Evolutionary conservation across 768 basidiomycete species (phyloP), one percentile per base, ranked within the genome.

Genomic region (Mrakia blollopis): DNA sequence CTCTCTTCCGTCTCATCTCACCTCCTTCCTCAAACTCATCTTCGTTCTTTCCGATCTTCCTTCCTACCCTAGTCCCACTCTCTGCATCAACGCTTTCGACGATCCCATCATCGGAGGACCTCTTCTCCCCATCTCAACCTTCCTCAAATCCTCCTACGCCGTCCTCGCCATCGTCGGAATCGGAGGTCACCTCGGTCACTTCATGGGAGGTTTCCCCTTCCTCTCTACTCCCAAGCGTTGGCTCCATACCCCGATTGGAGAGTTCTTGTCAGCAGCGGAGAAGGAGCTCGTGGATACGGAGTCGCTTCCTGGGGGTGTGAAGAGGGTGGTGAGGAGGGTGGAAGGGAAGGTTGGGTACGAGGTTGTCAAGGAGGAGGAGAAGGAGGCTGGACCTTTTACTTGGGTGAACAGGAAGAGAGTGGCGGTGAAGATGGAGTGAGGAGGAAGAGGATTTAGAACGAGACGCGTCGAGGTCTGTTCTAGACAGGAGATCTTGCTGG

Each of bases 71-170:
- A 84, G 83, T 63, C 84, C 84, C 0, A 75, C 82, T 6, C 78
- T 84, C 14, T 80, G 80, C 14, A 81, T 84, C 73, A 83, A 82
- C 79, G 83, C 83, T 11, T 82, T 83, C 52, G 84, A 84, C 77
- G 84, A 84, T 78, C 84, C 84, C 0, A 81, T 84, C 61, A 81
- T 83, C 32, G 80, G 81, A 50, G 82, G 82, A 14, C 70, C 81
- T 79, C 74, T 80, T 7, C 80, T 84, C 0, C 84, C 83, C 3
- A 63, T 83, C 63, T 78, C 80, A 23, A 77, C 79, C 35, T 76
- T 84, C 54, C 35, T 78, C 32, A 37, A 78, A 0, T 82, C 83
- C 0, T 79, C 82, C 7, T 83, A 84, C 77, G 81, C 83, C 57
- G 79, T 80, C 52, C 61, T 79, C 14, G 83, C 82, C 28, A 78